phyloP scores from a whole-genome alignment of 2,329 filamentous ascomycete genomes.

The Fusarium cyanostomum region DNA sequence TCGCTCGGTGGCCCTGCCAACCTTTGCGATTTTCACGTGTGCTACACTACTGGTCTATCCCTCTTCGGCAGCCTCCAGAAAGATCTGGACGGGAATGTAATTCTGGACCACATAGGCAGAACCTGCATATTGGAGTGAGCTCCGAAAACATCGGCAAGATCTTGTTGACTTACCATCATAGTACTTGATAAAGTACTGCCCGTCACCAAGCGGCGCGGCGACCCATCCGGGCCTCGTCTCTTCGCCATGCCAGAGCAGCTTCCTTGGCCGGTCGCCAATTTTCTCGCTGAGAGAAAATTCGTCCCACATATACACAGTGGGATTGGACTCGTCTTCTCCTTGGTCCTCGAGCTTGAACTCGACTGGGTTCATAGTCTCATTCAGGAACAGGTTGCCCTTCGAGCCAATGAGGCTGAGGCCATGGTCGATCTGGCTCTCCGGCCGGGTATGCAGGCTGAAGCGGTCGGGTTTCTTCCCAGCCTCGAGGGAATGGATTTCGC shows the following conservation, averaged over 20 bases:
- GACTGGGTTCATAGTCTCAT: not conserved
- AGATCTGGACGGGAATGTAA: constrained; percentile 18
- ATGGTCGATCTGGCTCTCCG: constrained; percentile 8
- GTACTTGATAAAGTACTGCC: constrained; percentile 14
- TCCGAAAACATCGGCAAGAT: not conserved
- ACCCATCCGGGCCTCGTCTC: constrained; percentile 20
- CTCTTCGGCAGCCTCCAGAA: constrained; percentile 1
- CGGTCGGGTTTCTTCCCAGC: constrained; percentile 1
- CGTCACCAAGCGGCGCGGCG: constrained; percentile 3
- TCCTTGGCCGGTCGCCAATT: not conserved
- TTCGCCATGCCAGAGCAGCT: constrained; percentile 5
- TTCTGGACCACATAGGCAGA: constrained; percentile 2
- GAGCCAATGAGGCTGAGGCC: constrained; percentile 15
- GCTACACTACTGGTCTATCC: not conserved
- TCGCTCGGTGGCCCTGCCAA: not conserved
- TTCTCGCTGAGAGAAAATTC: constrained; percentile 9
- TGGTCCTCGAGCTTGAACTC: not conserved
- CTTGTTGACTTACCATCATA: constrained; percentile 16
- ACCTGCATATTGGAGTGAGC: constrained; percentile 8
- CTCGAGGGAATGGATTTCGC: not conserved
- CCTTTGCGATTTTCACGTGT: not conserved
- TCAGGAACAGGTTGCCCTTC: constrained; percentile 15
- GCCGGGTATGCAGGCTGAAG: constrained; percentile 4
- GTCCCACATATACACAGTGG: constrained; percentile 9
- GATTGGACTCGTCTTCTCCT: not conserved